Evolutionary conservation across 2,329 filamentous ascomycete genomes (phyloP).

Genomic region (Epichloe aotearoae): DNA sequence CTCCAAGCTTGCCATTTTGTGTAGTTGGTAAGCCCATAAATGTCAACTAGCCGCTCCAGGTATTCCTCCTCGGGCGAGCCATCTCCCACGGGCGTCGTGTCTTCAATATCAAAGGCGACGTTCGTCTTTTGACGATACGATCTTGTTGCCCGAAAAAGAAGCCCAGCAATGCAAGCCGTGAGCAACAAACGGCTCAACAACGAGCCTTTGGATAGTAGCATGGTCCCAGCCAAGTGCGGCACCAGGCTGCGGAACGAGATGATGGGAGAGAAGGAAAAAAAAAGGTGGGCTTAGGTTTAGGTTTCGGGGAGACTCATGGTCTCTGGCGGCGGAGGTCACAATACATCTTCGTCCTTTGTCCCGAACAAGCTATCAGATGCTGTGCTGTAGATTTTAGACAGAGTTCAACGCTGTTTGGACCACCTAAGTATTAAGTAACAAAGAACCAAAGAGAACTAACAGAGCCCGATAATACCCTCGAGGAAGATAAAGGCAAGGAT

Average conservation of each 20-base stretch:
- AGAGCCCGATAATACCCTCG: background rate
- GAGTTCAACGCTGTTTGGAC: constrained; percentile 1
- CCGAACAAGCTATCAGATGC: constrained; percentile 3
- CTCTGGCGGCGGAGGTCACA: background rate
- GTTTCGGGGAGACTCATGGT: background rate
- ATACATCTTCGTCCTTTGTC: background rate
- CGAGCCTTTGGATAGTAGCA: constrained; percentile 15
- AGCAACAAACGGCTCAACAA: constrained; percentile 12
- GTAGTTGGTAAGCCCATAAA: constrained; percentile 17
- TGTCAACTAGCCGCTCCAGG: constrained; percentile 15
- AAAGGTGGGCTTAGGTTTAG: background rate
- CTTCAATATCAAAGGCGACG: constrained; percentile 6
- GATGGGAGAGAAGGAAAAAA: background rate
- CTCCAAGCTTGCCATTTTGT: constrained; percentile 22
- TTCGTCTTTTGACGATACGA: constrained; percentile 6
- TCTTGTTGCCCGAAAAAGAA: constrained; percentile 13
- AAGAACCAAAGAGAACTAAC: background rate
- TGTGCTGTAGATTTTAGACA: background rate
- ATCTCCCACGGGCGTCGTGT: constrained; percentile 6
- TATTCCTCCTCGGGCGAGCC: constrained; percentile 20
- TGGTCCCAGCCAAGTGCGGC: constrained; percentile 9
- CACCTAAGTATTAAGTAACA: background rate
- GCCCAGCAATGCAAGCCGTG: constrained; percentile 13
- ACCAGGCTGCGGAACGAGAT: constrained; percentile 2
- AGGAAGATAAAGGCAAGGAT: background rate